Base-by-base conservation (phyloP, 2,329 filamentous ascomycete genomes). In the Ceratocystis ficicola region DNA sequence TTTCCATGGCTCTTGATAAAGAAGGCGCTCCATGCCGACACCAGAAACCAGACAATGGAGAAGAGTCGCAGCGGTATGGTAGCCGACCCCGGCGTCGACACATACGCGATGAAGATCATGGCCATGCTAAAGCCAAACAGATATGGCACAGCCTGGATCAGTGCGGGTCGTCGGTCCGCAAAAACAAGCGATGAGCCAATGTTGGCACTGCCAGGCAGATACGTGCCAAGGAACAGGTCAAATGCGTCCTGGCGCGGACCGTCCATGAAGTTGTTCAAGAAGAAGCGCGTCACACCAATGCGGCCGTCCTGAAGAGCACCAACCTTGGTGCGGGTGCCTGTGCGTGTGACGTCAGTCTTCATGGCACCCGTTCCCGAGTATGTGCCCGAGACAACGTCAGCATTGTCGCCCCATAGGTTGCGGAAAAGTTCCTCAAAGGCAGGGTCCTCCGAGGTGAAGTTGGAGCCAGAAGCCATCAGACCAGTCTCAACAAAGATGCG, bases 391-490 rank as follows among this genome's bases (percentile, higher is more conserved):
- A 99, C 92, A 28, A 95, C 88, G 74, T 99, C 94, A 66, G 95
- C 94, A 72, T 99, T 99, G 76, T 99, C 94, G 36, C 94, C 94
- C 94, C 94, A 99, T 17, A 97, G 81, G 75, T 97, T 97, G 70
- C 94, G 90, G 83, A 97, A 99, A 67, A 97, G 79, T 71, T 88
- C 81, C 75, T 96, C 92, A 73, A 99, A 99, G 0, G 81, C 83
- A 12, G 82, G 78, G 72, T 96, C 90, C 71, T 91, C 88, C 67
- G 81, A 79, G 52, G 86, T 85, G 70, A 94, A 92, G 25, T 82
- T 86, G 72, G 93, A 84, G 65, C 91, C 91, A 30, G 84, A 83
- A 64, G 83, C 76, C 71, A 97, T 83, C 63, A 96, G 78, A 44
- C 92, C 92, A 2, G 90, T 78, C 71, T 97, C 93, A 69, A 86